These are phyloP conservation scores for Nyssa sinensis DNA, from an alignment of 148 eudicot species.

Conservation along the genomic window DNA sequence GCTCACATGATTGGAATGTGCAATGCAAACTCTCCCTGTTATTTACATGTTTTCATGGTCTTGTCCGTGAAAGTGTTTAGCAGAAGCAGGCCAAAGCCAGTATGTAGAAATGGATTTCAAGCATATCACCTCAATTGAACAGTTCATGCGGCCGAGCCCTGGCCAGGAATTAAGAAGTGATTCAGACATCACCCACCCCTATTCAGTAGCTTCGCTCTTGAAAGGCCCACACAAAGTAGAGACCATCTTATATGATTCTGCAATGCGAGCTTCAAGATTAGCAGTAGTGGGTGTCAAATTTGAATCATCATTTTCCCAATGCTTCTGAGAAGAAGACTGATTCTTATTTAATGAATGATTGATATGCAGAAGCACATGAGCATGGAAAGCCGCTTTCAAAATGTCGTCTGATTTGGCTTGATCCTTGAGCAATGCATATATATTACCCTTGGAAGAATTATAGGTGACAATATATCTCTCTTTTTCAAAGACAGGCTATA, in stretches of 20 bases:
- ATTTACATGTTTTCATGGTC: neutral
- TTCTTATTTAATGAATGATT: slow-evolving; percentile 53
- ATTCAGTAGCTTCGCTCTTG: slow-evolving; percentile 84
- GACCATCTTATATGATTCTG: slow-evolving; percentile 76
- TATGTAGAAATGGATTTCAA: neutral
- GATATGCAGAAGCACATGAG: slow-evolving; percentile 81
- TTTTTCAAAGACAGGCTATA: slow-evolving; percentile 84
- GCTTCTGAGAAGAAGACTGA: slow-evolving; percentile 30
- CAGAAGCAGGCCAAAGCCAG: neutral
- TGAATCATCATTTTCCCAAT: slow-evolving; percentile 36
- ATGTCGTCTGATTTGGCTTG: slow-evolving; percentile 94
- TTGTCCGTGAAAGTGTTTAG: neutral
- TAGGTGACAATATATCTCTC: slow-evolving; percentile 81
- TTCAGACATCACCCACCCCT: slow-evolving; percentile 99
- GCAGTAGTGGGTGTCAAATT: slow-evolving; percentile 34
- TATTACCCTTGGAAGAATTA: slow-evolving; percentile 78
- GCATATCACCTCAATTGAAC: slow-evolving; percentile 16
- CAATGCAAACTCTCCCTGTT: neutral
- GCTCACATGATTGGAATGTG: neutral
- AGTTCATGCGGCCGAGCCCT: slow-evolving; percentile 65
- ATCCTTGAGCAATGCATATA: slow-evolving; percentile 91
- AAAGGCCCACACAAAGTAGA: slow-evolving; percentile 76
- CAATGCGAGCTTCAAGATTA: slow-evolving; percentile 69
- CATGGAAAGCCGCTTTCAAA: slow-evolving; percentile 95
- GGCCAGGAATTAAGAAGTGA: slow-evolving; percentile 95